These are phyloP conservation scores for Arthrobotrys sphaeroides DNA, from an alignment of 2,329 filamentous ascomycete species.

Conservation along the genomic window DNA sequence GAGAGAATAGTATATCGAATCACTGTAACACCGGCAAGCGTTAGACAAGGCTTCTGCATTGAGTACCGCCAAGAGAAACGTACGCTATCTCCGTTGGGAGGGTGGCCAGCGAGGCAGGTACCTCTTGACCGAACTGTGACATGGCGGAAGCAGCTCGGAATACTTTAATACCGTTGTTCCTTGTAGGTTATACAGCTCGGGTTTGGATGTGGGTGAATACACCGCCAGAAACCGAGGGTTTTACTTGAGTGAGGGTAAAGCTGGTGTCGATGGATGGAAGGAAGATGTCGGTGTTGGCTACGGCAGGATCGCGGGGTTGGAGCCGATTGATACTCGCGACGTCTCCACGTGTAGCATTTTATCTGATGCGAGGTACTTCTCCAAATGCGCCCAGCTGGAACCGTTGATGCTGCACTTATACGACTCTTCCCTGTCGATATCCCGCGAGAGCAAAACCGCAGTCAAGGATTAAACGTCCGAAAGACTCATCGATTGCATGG, in stretches of 20 bases:
- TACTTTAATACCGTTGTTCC: neutral
- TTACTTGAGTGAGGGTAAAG: neutral
- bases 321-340: conserved; percentile 5
- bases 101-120: conserved; percentile 50
- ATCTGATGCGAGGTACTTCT: neutral
- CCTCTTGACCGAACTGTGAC: conserved; percentile 9
- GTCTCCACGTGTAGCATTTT: conserved; percentile 6
- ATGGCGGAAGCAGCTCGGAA: neutral
- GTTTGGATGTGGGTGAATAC: neutral
- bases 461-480: conserved; percentile 5
- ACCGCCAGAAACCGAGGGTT: no score
- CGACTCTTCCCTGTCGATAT: neutral
- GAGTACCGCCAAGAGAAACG: conserved; percentile 39
- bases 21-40: conserved; percentile 35
- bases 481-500: conserved; percentile 26
- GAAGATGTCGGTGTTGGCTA: neutral
- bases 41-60: conserved; percentile 2
- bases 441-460: conserved; percentile 24
- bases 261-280: neutral
- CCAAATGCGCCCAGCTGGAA: neutral
- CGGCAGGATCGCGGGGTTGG: conserved; percentile 36
- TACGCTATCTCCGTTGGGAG: conserved; percentile 57
- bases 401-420: neutral
- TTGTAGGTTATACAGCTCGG: neutral
- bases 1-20: conserved; percentile 56